These are phyloP conservation scores for Cystobasidium onofrii DNA, from an alignment of 768 basidiomycete species.

Conservation along the genomic window DNA sequence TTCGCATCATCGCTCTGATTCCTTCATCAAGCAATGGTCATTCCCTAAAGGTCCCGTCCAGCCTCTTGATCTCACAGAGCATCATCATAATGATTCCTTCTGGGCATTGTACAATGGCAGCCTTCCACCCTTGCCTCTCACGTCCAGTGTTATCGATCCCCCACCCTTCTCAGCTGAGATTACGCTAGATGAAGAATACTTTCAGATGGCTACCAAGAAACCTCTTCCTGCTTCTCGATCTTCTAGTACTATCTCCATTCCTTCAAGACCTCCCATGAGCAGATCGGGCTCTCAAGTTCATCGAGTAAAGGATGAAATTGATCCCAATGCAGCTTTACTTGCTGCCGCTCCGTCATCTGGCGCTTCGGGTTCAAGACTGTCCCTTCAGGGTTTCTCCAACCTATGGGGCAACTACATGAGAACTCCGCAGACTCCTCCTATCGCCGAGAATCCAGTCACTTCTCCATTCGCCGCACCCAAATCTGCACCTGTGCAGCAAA, in stretches of 20 bases:
- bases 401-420: conserved; percentile 1
- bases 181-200: conserved; percentile 31
- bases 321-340: not conserved
- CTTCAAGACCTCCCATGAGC: not conserved
- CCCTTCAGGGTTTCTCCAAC: not conserved
- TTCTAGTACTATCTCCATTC: not conserved
- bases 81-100: conserved; percentile 21
- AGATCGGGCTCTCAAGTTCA: not conserved
- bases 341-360: not conserved
- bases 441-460: not conserved
- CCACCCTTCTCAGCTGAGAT: conserved; percentile 33
- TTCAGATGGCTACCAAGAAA: not conserved
- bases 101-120: conserved; percentile 6
- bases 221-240: not conserved
- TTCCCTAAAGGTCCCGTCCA: conserved; percentile 29
- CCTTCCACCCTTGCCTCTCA: conserved; percentile 32
- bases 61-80: conserved; percentile 11
- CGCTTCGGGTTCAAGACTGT: not conserved
- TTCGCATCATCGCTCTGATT: conserved; percentile 28
- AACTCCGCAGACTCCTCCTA: not conserved
- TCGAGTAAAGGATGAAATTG: not conserved
- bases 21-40: conserved; percentile 35
- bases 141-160: conserved; percentile 6
- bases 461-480: not conserved
- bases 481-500: not conserved